Evolutionary conservation across 129 eudicot genomes (phyloP).

Genomic region (Ambrosia artemisiifolia): DNA sequence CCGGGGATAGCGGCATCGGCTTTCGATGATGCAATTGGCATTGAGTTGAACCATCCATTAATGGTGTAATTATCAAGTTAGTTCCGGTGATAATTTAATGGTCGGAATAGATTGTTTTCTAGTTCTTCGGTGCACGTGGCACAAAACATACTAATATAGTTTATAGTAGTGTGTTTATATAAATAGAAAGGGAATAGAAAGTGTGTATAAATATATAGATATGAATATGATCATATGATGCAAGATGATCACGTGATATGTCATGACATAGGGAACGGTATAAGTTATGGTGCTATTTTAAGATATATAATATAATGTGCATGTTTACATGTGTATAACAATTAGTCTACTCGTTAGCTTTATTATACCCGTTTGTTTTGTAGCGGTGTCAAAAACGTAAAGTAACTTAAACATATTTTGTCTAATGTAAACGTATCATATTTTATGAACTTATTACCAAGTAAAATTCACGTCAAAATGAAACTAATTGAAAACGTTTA

Average conservation of each 20-base stretch:
- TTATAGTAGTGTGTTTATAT: conserved; percentile 10
- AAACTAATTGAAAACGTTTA: no score
- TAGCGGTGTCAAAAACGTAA: no score
- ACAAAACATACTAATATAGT: not conserved
- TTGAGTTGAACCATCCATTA: conserved; percentile 35
- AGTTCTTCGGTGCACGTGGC: conserved; percentile 26
- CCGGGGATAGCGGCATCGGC: conserved; percentile 33
- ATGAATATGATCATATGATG: conserved; percentile 4
- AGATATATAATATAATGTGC: not conserved
- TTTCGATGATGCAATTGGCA: conserved; percentile 32
- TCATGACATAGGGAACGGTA: not conserved
- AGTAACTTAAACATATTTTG: no score
- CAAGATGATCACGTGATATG: conserved; percentile 28
- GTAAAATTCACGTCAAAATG: no score
- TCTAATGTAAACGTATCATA: no score
- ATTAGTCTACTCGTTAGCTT: not conserved
- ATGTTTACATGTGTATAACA: conserved; percentile 25
- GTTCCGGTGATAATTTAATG: not conserved
- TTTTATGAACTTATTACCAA: no score
- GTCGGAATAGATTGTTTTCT: not conserved
- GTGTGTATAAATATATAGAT: not conserved
- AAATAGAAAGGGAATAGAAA: not conserved
- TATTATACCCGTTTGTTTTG: not conserved
- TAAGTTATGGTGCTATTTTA: conserved; percentile 1
- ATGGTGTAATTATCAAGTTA: conserved; percentile 18